These are phyloP conservation scores for Dentiscutata heterogama DNA, from an alignment of 371 early-diverging fungal genomes.

Conservation along the genomic window DNA sequence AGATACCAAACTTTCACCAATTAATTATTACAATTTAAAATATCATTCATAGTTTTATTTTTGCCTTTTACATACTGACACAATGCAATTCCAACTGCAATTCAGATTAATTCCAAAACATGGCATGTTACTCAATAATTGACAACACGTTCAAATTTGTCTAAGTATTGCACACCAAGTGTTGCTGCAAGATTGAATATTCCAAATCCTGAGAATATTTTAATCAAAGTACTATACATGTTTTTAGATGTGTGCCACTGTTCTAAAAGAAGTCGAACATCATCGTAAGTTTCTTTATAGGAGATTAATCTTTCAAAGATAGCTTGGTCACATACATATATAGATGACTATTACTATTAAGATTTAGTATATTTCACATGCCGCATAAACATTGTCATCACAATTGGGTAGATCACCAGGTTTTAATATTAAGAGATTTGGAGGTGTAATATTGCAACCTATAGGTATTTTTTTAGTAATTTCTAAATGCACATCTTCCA, in stretches of 20 bases:
- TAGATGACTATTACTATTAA: neutral
- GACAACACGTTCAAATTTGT: slow-evolving; percentile 4
- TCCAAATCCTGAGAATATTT: slow-evolving; percentile 27
- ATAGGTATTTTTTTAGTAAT: too few relatives aligned
- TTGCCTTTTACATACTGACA: neutral
- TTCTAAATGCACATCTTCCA: neutral
- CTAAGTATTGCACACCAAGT: neutral
- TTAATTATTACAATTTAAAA: slow-evolving; percentile 2
- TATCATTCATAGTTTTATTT: neutral
- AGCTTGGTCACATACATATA: slow-evolving; percentile 37
- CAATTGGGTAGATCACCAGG: slow-evolving; percentile 9
- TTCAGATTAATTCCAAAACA: slow-evolving; percentile 36
- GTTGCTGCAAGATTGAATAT: slow-evolving; percentile 22
- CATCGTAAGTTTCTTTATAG: too few relatives aligned
- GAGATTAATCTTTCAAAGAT: too few relatives aligned
- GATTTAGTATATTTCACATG: slow-evolving; percentile 20
- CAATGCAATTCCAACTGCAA: slow-evolving; percentile 15
- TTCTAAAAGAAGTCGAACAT: too few relatives aligned
- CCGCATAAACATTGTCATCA: slow-evolving; percentile 18
- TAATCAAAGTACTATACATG: slow-evolving; percentile 28
- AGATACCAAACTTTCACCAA: slow-evolving; percentile 27
- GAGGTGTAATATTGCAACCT: too few relatives aligned
- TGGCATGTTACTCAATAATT: slow-evolving; percentile 17
- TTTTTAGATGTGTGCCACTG: too few relatives aligned
- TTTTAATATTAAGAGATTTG: too few relatives aligned